Evolutionary conservation across 2,329 filamentous ascomycete genomes (phyloP).

Genomic region (Curvularia sp.): DNA sequence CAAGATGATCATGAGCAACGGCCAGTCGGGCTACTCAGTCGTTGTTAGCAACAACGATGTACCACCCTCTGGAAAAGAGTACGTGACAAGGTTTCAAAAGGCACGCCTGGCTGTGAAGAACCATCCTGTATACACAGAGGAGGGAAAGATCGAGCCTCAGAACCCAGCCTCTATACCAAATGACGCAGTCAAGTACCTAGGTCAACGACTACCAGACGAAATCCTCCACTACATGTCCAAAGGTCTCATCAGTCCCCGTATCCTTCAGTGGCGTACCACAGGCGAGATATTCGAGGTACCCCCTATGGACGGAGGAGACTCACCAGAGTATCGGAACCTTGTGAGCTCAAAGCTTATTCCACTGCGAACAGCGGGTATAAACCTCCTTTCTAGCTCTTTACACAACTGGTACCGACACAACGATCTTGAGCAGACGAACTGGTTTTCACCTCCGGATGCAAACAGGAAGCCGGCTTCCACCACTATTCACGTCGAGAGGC

Average conservation of each 20-base stretch:
- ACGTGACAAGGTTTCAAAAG: constrained; percentile 85
- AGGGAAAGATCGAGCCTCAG: constrained; percentile 78
- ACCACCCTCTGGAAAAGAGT: constrained; percentile 73
- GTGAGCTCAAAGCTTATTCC: constrained; percentile 76
- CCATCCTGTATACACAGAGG: constrained; percentile 78
- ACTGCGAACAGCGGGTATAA: constrained; percentile 76
- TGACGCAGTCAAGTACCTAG: constrained; percentile 88
- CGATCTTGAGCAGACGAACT: constrained; percentile 77
- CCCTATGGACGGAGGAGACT: constrained; percentile 83
- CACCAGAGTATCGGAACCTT: constrained; percentile 80
- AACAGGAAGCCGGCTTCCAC: constrained; percentile 55
- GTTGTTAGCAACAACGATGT: constrained; percentile 83
- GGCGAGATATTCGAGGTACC: constrained; percentile 78
- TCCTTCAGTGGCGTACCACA: constrained; percentile 83
- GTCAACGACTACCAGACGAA: constrained; percentile 87
- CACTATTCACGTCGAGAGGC: constrained; percentile 67
- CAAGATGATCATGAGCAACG: constrained; percentile 73
- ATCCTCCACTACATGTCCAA: constrained; percentile 88
- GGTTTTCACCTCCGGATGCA: constrained; percentile 64
- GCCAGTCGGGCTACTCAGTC: constrained; percentile 72
- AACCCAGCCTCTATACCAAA: constrained; percentile 76
- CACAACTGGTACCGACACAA: constrained; percentile 85
- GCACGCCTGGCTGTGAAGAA: constrained; percentile 86
- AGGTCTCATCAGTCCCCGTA: constrained; percentile 78
- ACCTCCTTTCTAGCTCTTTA: constrained; percentile 78